A percentile compares a stretch with the other conserved stretches of the same genome.
Evolutionary conservation across 257 asterid genomes (phyloP).

Genomic region (Penstemon newberryi): DNA sequence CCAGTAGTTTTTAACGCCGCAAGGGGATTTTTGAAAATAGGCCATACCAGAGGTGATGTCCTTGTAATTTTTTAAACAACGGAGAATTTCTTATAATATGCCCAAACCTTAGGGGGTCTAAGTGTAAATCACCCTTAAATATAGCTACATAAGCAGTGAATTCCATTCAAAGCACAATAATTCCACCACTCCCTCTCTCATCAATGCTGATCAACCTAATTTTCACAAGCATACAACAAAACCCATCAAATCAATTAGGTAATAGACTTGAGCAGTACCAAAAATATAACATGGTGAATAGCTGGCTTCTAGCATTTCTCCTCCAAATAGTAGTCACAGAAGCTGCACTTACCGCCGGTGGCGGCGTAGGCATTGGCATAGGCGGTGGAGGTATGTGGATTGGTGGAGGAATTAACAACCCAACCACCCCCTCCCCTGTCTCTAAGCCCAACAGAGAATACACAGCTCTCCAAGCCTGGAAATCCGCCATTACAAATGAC

Average conservation of each 20-base stretch:
- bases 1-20: no score
- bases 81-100: no score
- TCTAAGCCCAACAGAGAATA: conserved; percentile 44
- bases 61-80: no score
- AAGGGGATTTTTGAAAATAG: no score
- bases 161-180: conserved; percentile 7
- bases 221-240: conserved; percentile 40
- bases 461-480: conserved; percentile 87
- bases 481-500: conserved; percentile 70
- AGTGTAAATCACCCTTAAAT: neutral
- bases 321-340: conserved; percentile 33
- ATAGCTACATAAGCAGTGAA: neutral
- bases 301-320: conserved; percentile 33
- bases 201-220: conserved; percentile 53
- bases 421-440: conserved; percentile 33
- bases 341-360: conserved; percentile 44
- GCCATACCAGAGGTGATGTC: no score
- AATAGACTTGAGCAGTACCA: conserved; percentile 18
- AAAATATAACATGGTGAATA: conserved; percentile 36
- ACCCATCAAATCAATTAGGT: conserved; percentile 14
- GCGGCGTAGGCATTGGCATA: conserved; percentile 41
- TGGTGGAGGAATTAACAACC: conserved; percentile 40
- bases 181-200: conserved; percentile 32
- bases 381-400: conserved; percentile 45
- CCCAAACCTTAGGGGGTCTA: no score